Base-by-base conservation (phyloP, 805 yeast genomes). In the Vanderwaltozyma verrucispora region DNA sequence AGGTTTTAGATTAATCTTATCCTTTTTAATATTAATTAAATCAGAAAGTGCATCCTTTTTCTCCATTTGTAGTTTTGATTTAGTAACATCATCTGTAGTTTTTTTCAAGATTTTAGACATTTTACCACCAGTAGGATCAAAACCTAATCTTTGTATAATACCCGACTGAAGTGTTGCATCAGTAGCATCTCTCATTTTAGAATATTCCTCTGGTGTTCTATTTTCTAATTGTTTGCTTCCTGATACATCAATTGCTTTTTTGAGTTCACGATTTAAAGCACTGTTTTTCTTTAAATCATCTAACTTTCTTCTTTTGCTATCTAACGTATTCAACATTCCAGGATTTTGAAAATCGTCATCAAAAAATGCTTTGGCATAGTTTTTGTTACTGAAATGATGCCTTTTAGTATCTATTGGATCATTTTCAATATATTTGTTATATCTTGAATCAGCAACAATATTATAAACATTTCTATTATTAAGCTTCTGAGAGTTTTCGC, bases 341-440 rank as follows among this genome's bases (percentile, higher is more conserved):
- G 79, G 74, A 51, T 71, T 68, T 10, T 64, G 64, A 44, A 63
- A 75, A 24, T 64, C 60, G 13, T 69, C 71, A 47, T 71, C 67
- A 47, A 68, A 73, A 45, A 74, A 74, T 3, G 77, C 76, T 33
- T 59, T 59, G 20, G 72, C 69, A 4, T 73, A 67, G 18, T 60
- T 54, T 1, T 56, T 53, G 35, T 59, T 62, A 3, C 67, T 60
- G 42, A 74, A 75, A 25, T 55, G 39, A n/a, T 20, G 47, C 40
- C 28, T 51, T 53, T 30, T 52, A 49, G 14, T 17, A 8, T 28
- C 38, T 8, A 28, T 14, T n/a, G 20, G 24, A 19, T 32, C 30
- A 15, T 19, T 26, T 16, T 10, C 60, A 10, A 46, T 53, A 32
- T 51, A 41, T 12, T 49, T 51, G 14, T 49, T 52, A 9, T 46